A percentile compares a stretch with the other conserved stretches of the same genome.
Conservation (phyloP, 2,329 filamentous ascomycete genomes). For the Biscogniauxia marginata region DNA sequence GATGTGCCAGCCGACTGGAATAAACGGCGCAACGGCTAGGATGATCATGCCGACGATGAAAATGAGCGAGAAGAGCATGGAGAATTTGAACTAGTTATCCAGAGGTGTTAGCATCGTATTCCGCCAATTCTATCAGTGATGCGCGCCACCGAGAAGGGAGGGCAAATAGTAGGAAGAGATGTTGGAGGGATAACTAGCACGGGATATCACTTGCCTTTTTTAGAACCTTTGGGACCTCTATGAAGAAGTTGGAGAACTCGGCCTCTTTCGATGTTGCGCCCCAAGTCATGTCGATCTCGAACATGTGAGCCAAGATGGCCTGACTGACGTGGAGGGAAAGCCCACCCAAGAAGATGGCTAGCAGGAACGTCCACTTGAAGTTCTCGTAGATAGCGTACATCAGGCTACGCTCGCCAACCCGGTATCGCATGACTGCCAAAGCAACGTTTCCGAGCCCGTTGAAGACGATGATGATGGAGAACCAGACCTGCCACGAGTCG, state of each 20-base stretch:
- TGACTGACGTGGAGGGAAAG: slow-evolving; percentile 78
- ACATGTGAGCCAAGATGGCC: slow-evolving; percentile 78
- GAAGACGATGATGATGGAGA: slow-evolving; percentile 77
- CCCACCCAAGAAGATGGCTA: slow-evolving; percentile 81
- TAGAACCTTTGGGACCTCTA: slow-evolving; percentile 76
- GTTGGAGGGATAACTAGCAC: no score
- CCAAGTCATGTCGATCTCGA: slow-evolving; percentile 84
- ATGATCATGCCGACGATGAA: slow-evolving; percentile 63
- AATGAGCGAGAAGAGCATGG: slow-evolving; percentile 59
- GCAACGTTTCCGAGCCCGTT: slow-evolving; percentile 72
- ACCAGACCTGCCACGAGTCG: slow-evolving; percentile 74
- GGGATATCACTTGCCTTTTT: slow-evolving; percentile 62
- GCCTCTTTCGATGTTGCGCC: slow-evolving; percentile 81
- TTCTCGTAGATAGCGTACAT: slow-evolving; percentile 58
- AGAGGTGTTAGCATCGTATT: slow-evolving; percentile 1
- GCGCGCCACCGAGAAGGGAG: no score
- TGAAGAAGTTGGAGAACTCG: slow-evolving; percentile 80
- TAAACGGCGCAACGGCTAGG: slow-evolving; percentile 60
- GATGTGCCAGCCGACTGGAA: slow-evolving; percentile 66
- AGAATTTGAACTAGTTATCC: slow-evolving; percentile 73
- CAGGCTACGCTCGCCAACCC: slow-evolving; percentile 62
- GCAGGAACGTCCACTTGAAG: slow-evolving; percentile 71
- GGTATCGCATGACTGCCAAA: slow-evolving; percentile 71
- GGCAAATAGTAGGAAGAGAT: no score
- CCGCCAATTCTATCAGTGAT: background rate